Evolutionary conservation across 1,284 basidiomycete species (phyloP), one percentile per base, ranked within the genome.

Genomic region (Papiliotrema nemorosa): DNA sequence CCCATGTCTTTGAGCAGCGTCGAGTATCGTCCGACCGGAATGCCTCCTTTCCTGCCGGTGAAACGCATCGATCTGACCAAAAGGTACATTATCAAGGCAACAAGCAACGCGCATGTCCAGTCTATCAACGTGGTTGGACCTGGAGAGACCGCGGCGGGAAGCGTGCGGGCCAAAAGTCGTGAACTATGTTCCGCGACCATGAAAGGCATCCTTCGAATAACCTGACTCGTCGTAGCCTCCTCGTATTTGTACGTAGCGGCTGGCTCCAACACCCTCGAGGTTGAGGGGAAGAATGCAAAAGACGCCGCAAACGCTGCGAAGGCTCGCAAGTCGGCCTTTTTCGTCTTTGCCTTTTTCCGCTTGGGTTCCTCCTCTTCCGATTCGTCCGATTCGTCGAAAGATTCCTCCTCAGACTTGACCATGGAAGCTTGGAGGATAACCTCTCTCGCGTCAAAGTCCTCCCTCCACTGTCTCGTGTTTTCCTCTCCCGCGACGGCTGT

Each of bases 261-360:
- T 35, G 53, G 52, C 20, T 18, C 20, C 24, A 64, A 51, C 9
- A 63, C 27, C 14, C 58, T 63, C 20, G 63, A 64, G 6, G 64
- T 63, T 1, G 68, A 68, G 2, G 70, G 70, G 29, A 69, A 41
- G 40, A 73, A 57, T 3, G 65, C 62, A 52, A 73, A 73, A 0
- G 68, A 66, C 31, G 68, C 60, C 5, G 70, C 70, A 44, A 73
- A 73, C 2, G 70, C 70, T 1, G 70, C 70, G 40, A 73, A 73
- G 2, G 65, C 62, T 20, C 66, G 51, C 7, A 67, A 49, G 22
- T 63, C 56, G 38, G 45, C 54, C 16, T 47, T 59, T 51, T 49
- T 62, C 53, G n/a, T 57, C 60, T 56, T 66, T 27, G 20, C 41
- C 36, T 42, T 35, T 10, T 29, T 40, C 18, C 47, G 46, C 16